Base-by-base conservation (phyloP, 768 basidiomycete species). In the Mycena kentingensis region DNA sequence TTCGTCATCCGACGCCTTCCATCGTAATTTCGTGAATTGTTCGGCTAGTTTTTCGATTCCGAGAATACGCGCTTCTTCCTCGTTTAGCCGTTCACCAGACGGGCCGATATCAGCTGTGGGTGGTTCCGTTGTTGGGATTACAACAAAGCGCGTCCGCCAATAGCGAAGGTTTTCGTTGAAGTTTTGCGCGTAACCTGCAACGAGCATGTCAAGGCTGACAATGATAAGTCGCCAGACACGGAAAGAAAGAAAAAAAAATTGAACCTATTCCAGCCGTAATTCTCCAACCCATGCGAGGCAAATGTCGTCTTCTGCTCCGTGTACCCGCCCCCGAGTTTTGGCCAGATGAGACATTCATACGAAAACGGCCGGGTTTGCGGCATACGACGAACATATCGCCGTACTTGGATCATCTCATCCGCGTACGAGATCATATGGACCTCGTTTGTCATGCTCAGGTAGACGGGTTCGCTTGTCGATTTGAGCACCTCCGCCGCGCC, bases 291-390 rank as follows among this genome's bases (percentile, higher is more conserved):
- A 62, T 88, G 89, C 5, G 86, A 85, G 10, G 75, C 77, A 60
- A 97, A 96, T 26, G 79, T 79, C 6, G 89, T 84, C 46, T 78
- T 76, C 21, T 89, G 75, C 62, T 90, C 88, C 0, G 89, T 90
- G 67, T 95, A 98, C 3, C 90, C 93, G 25, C 82, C 84, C 46
- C 93, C 91, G 18, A 90, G 76, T 62, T 90, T 90, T 18, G 94
- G 92, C 95, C 94, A 98, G 48, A 98, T 90, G 54, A 98, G 73
- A 64, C 93, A 96, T 57, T 88, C 80, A 67, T 99, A 98, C 19
- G 82, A 72, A 56, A 89, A 82, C 2, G 86, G 78, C 18, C 78
- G 77, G 47, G 78, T 82, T 52, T 72, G 76, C 46, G 81, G 79
- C 77, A 87, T 78, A 57, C 87, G 79, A 22, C 93, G 80, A 24